These are phyloP conservation scores for Fusarium luffae DNA, from an alignment of 2,329 filamentous ascomycete genomes.

Conservation along the genomic window DNA sequence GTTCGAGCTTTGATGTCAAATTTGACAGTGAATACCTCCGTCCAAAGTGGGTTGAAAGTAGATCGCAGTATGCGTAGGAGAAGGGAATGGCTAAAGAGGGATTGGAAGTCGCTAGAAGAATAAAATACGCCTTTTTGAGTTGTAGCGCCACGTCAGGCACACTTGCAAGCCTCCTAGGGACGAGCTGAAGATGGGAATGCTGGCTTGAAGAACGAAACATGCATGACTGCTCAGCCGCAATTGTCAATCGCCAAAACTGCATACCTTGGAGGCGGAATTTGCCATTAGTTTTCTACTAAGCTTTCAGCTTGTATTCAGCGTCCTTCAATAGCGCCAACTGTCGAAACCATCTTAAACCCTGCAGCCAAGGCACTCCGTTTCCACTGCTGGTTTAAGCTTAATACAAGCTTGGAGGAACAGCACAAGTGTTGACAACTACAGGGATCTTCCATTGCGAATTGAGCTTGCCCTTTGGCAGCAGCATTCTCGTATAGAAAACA, in stretches of 20 bases:
- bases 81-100: too few relatives aligned
- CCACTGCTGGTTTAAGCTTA: slow-evolving; percentile 1
- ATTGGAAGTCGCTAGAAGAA: not conserved
- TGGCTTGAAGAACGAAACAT: not conserved
- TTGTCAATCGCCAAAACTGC: not conserved
- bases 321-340: not conserved
- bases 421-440: not conserved
- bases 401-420: not conserved
- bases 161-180: not conserved
- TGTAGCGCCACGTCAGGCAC: not conserved
- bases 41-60: slow-evolving; percentile 60
- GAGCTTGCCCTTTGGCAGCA: not conserved
- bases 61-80: slow-evolving; percentile 50
- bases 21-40: slow-evolving; percentile 62
- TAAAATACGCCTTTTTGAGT: not conserved
- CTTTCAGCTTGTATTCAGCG: not conserved
- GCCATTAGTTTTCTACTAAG: not conserved
- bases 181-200: not conserved
- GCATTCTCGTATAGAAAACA: not conserved
- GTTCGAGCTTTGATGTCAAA: slow-evolving; percentile 62
- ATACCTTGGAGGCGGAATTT: not conserved
- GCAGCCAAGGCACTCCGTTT: not conserved
- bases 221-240: slow-evolving; percentile 17
- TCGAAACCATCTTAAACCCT: not conserved
- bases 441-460: not conserved